Evolutionary conservation across 1,139 yeast genomes (phyloP), one percentile per base, ranked within the genome.

Genomic region (Geotrichum siamense): DNA sequence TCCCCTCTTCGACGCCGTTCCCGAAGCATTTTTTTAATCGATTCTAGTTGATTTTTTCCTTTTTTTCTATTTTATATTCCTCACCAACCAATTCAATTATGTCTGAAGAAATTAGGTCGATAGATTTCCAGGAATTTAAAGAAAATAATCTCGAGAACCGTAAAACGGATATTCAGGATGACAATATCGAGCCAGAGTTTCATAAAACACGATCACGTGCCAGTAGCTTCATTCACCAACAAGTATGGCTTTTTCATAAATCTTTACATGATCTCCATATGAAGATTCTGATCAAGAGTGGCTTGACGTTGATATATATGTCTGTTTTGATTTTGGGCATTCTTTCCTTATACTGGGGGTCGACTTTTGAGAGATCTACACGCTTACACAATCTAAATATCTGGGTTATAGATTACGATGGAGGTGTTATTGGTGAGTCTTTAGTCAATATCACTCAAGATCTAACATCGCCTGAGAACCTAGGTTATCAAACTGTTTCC

Each of bases 391-490:
- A 75, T 50, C 57, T 78, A 50, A 61, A 67, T 20, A 62, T 72
- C 56, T 59, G 74, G 43, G 71, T 79, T 27, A 70, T 71, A 20
- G 61, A 70, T 43, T 75, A 72, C 48, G 79, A 76, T 50, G 55
- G 56, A 1, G 55, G 38, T 16, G 22, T 23, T 19, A 43, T 53
- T 17, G 51, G 52, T 23, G 41, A 41, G 25, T 27, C 47, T 37
- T 82, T 53, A 93, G 94, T 44, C 67, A 81, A 48, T 79, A 84
- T 60, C 82, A 78, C 61, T 68, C 80, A 60, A 72, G 83, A 53
- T 76, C 84, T 61, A 62, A 39, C 39, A 19, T 29, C 29, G 5
- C 15, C n/a, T 17, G 16, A 29, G 10, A 34, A 41, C 17, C 33
- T 47, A 13, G 44, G 44, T 3, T 47, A 30, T 21, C 39, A 44